phyloP scores from a whole-genome alignment of 495 filamentous ascomycete species.

The Aspergillus haitiensis region DNA sequence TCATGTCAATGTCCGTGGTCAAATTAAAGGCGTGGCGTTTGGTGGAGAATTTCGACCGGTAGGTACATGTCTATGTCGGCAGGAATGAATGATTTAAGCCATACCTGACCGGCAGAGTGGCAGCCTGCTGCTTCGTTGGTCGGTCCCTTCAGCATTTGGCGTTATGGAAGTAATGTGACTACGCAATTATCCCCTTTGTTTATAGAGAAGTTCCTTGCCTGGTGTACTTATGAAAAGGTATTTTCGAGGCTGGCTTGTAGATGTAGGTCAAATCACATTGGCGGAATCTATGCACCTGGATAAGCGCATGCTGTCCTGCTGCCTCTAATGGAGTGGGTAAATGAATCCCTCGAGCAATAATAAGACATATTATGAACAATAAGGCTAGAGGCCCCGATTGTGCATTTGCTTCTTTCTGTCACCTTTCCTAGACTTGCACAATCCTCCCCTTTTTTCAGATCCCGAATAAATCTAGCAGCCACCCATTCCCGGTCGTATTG shows the following conservation, averaged over 20 bases:
- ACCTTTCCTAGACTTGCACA: no score
- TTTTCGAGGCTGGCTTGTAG: not conserved
- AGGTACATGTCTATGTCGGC: not conserved
- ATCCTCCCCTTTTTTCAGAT: not conserved
- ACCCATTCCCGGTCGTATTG: no score
- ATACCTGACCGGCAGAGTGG: no score
- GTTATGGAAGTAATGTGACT: conserved; percentile 17
- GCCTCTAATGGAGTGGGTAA: not conserved
- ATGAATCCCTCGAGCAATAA: not conserved
- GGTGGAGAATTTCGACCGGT: not conserved
- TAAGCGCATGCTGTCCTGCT: conserved; percentile 1
- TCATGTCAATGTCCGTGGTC: not conserved
- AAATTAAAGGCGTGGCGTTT: not conserved
- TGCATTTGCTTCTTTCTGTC: not conserved
- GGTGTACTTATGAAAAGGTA: no score
- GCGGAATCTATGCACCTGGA: conserved; percentile 1
- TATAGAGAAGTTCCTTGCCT: not conserved
- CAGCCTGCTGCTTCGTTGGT: not conserved
- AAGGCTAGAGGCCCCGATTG: not conserved
- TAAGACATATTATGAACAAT: not conserved
- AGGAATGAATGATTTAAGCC: not conserved
- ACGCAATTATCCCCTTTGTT: conserved; percentile 9
- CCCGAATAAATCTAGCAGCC: not conserved
- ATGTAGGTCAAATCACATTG: conserved; percentile 3
- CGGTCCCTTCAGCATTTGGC: not conserved